Conservation (phyloP, 108 stramenopile genomes). For the Skeletonema potamos region DNA sequence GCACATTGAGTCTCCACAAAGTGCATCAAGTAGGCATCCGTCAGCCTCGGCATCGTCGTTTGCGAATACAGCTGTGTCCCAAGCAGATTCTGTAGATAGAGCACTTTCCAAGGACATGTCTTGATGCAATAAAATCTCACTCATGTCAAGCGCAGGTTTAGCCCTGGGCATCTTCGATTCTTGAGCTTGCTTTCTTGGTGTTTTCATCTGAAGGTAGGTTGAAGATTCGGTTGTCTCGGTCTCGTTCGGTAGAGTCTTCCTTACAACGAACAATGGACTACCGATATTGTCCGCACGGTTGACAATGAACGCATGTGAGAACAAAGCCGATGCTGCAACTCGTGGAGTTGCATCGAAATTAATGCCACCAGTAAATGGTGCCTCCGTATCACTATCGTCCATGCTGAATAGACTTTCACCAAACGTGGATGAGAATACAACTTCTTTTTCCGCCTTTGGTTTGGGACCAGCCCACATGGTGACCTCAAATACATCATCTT, state of each 20-base stretch:
- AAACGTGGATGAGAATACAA: neutral
- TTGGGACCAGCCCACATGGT: neutral
- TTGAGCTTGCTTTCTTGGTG: conserved; percentile 3
- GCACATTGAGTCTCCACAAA: conserved; percentile 29
- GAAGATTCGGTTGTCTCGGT: neutral
- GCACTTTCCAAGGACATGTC: conserved; percentile 5
- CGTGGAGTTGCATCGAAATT: conserved; percentile 30
- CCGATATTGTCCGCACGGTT: conserved; percentile 13
- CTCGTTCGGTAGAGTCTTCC: conserved; percentile 1
- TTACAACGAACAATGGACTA: conserved; percentile 40
- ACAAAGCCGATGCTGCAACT: conserved; percentile 29
- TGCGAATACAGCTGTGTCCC: conserved; percentile 31
- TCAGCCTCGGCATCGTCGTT: conserved; percentile 24
- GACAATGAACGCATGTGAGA: conserved; percentile 42
- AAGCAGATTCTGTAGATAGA: conserved; percentile 12
- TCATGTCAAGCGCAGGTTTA: conserved; percentile 21
- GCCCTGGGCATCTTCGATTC: neutral
- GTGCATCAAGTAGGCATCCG: conserved; percentile 16
- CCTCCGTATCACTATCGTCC: conserved; percentile 10
- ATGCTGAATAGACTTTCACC: conserved; percentile 2
- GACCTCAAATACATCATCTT: neutral
- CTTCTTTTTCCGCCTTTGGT: neutral
- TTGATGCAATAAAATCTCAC: conserved; percentile 13
- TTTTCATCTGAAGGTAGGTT: neutral
- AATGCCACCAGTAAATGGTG: conserved; percentile 36